Conservation (phyloP, 139 green algal genomes). For the Chlorella vulgaris region DNA sequence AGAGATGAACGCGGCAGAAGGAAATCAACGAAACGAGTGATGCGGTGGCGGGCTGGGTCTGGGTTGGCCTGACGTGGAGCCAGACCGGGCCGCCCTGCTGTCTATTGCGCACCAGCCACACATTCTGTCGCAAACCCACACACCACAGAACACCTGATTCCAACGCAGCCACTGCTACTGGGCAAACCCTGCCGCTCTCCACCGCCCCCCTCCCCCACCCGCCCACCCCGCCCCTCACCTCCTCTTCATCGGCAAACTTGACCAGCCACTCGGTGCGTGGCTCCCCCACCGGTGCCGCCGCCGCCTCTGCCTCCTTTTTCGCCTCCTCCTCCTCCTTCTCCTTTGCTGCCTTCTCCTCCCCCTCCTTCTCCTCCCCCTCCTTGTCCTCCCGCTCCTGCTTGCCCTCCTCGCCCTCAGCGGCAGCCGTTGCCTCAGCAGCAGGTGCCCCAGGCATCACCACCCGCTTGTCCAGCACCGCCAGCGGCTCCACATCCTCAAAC, state of each 20-base stretch:
- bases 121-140: too few relatives aligned
- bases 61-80: too few relatives aligned
- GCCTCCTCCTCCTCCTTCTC: background rate
- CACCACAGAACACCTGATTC: too few relatives aligned
- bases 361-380: background rate
- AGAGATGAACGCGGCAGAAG: too few relatives aligned
- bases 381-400: background rate
- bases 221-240: constrained; percentile 28
- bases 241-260: constrained; percentile 56
- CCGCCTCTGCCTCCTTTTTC: background rate
- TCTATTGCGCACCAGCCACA: too few relatives aligned
- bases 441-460: background rate
- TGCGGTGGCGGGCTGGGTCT: too few relatives aligned
- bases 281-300: background rate
- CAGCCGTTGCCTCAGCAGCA: constrained; percentile 30
- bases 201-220: background rate
- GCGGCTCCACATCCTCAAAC: constrained; percentile 81
- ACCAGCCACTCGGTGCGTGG: constrained; percentile 70
- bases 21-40: too few relatives aligned
- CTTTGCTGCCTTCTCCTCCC: background rate
- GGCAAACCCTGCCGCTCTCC: too few relatives aligned
- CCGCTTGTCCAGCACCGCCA: constrained; percentile 57
- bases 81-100: too few relatives aligned
- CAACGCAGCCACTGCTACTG: too few relatives aligned
- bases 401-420: background rate